Conservation (phyloP, 768 basidiomycete species). For the Suillus sp. region DNA sequence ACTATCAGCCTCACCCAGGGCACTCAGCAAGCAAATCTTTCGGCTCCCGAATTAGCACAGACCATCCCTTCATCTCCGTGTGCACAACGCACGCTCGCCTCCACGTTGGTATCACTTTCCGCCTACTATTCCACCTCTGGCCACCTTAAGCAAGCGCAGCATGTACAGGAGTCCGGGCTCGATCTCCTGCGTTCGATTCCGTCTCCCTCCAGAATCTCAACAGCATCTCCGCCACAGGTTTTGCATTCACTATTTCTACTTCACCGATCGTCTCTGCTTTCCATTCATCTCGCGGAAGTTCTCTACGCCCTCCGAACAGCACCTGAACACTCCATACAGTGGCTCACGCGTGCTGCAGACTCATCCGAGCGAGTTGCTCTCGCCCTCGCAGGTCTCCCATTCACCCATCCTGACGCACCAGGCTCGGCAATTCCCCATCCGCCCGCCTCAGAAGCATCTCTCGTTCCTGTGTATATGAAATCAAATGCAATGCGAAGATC, state of each 20-base stretch:
- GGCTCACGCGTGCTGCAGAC: constrained; percentile 61
- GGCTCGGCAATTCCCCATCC: constrained; percentile 37
- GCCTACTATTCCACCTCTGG: constrained; percentile 66
- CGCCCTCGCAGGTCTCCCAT: constrained; percentile 48
- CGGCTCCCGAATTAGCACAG: constrained; percentile 36
- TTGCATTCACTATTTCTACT: constrained; percentile 68
- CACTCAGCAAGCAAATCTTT: constrained; percentile 24
- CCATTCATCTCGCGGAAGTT: constrained; percentile 75
- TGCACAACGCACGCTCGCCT: constrained; percentile 62
- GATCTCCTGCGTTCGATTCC: constrained; percentile 54
- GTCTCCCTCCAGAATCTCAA: constrained; percentile 44
- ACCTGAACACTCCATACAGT: constrained; percentile 50
- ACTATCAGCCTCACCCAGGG: constrained; percentile 51
- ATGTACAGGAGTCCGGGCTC: constrained; percentile 58
- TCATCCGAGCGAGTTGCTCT: constrained; percentile 67
- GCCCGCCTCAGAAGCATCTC: constrained; percentile 40
- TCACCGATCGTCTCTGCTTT: constrained; percentile 73
- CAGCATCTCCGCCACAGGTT: constrained; percentile 55
- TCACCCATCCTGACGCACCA: constrained; percentile 36
- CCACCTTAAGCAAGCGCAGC: constrained; percentile 54
- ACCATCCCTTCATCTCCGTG: constrained; percentile 55
- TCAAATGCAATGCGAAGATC: constrained; percentile 55
- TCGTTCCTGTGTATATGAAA: constrained; percentile 46
- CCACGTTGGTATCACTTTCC: constrained; percentile 69
- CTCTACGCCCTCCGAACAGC: constrained; percentile 51